Evolutionary conservation across 306 rosid species (phyloP).

Genomic region (Dryas octopetala): DNA sequence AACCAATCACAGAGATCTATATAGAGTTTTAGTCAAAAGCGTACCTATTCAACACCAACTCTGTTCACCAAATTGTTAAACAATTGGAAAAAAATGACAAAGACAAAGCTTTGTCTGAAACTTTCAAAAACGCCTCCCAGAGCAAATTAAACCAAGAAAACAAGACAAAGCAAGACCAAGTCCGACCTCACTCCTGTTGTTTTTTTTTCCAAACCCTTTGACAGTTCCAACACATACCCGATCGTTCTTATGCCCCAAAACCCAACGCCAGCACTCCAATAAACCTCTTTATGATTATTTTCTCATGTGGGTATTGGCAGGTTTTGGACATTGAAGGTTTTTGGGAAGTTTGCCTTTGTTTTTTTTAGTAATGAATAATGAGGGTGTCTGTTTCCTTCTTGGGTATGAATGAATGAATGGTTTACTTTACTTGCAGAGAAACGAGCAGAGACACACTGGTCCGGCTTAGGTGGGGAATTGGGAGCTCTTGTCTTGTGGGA

Average conservation of each 20-base stretch:
- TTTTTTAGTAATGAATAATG: no score
- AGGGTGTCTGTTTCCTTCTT: no score
- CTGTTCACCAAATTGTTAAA: constrained; percentile 10
- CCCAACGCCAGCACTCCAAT: constrained; percentile 39
- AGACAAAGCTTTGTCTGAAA: constrained; percentile 29
- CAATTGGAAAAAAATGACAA: background rate
- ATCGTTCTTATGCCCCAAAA: constrained; percentile 1
- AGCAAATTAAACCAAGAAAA: background rate
- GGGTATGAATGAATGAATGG: background rate
- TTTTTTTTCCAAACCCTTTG: constrained; percentile 18
- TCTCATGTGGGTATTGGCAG: background rate
- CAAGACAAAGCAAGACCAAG: constrained; percentile 31
- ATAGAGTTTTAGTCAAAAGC: constrained; percentile 21
- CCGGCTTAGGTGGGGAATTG: no score
- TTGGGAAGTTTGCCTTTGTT: background rate
- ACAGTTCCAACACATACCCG: constrained; percentile 29
- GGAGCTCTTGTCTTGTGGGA: background rate
- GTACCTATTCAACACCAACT: constrained; percentile 54
- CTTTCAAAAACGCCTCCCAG: constrained; percentile 32
- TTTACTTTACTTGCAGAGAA: background rate
- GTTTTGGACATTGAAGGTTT: background rate
- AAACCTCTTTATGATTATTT: background rate
- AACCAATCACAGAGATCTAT: constrained; percentile 12
- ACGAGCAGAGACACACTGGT: no score
- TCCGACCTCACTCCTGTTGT: constrained; percentile 24